Conservation (phyloP, 2,329 filamentous ascomycete species). For the Plenodomus tracheiphilus region DNA sequence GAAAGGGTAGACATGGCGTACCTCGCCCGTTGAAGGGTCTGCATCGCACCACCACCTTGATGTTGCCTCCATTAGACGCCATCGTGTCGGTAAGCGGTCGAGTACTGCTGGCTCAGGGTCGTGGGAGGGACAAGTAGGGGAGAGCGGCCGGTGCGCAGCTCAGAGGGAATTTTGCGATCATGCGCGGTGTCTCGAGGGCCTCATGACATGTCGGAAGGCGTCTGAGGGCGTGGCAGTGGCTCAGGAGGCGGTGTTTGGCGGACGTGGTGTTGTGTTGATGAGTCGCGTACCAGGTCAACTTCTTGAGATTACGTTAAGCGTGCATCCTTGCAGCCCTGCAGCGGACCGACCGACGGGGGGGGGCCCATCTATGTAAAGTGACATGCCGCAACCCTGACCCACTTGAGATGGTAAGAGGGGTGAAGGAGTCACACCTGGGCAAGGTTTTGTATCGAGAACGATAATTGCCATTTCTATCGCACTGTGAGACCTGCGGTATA, state of each 20-base stretch:
- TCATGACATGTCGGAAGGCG: conserved; percentile 31
- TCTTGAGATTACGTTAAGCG: conserved; percentile 25
- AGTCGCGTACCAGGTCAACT: conserved; percentile 23
- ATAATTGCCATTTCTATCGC: too few species aligned
- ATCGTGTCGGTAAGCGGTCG: conserved; percentile 47
- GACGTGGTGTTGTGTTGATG: conserved; percentile 21
- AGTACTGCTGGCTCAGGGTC: conserved; percentile 4
- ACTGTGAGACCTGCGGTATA: too few species aligned
- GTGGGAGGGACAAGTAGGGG: conserved; percentile 14
- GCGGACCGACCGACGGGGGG: conserved; percentile 5
- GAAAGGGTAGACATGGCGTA: too few species aligned
- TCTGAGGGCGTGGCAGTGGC: conserved; percentile 5
- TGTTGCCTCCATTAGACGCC: conserved; percentile 86
- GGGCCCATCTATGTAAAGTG: too few species aligned
- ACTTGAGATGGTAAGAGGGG: not conserved
- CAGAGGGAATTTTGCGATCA: conserved; percentile 18
- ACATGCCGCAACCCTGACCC: conserved; percentile 6
- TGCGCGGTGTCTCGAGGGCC: conserved; percentile 27
- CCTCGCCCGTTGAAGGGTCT: conserved; percentile 96
- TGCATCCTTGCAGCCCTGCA: conserved; percentile 29
- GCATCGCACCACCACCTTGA: conserved; percentile 98
- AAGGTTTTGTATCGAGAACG: too few species aligned
- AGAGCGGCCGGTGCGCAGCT: conserved; percentile 14
- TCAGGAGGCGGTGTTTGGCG: conserved; percentile 29
- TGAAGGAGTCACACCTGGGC: not conserved